Conservation (phyloP, 805 yeast species). For the Candida sakaeoensis region DNA sequence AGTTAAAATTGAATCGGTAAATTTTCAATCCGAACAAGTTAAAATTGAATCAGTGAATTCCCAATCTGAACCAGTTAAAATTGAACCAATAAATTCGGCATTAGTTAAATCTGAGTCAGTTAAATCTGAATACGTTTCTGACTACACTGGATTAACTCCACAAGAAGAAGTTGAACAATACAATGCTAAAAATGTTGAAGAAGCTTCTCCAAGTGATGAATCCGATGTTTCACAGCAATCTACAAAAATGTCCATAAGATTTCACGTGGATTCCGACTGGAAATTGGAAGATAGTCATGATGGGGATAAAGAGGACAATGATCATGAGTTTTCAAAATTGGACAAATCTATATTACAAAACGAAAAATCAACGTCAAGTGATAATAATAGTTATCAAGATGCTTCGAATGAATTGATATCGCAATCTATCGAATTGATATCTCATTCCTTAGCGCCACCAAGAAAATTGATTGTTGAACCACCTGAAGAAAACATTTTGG, state of each 20-base stretch:
- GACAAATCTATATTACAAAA: slow-evolving; percentile 2
- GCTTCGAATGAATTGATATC: slow-evolving; percentile 10
- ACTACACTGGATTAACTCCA: slow-evolving; percentile 9
- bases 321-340: slow-evolving; percentile 13
- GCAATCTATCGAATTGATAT: slow-evolving; percentile 8
- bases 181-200: background rate
- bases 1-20: background rate
- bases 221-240: slow-evolving; percentile 11
- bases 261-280: slow-evolving; percentile 35
- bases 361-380: slow-evolving; percentile 13
- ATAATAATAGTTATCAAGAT: background rate
- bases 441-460: slow-evolving; percentile 19
- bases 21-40: no score
- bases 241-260: slow-evolving; percentile 22
- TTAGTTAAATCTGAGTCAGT: no score
- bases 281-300: slow-evolving; percentile 36
- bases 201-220: slow-evolving; percentile 1
- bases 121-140: slow-evolving; percentile 1
- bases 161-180: slow-evolving; percentile 10
- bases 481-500: slow-evolving; percentile 24
- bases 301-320: slow-evolving; percentile 38
- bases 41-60: background rate
- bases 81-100: no score
- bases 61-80: background rate
- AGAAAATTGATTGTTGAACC: slow-evolving; percentile 6